Evolutionary conservation across 2,329 filamentous ascomycete genomes (phyloP), one percentile per base, ranked within the genome.

Genomic region (Cytospora piceicola): DNA sequence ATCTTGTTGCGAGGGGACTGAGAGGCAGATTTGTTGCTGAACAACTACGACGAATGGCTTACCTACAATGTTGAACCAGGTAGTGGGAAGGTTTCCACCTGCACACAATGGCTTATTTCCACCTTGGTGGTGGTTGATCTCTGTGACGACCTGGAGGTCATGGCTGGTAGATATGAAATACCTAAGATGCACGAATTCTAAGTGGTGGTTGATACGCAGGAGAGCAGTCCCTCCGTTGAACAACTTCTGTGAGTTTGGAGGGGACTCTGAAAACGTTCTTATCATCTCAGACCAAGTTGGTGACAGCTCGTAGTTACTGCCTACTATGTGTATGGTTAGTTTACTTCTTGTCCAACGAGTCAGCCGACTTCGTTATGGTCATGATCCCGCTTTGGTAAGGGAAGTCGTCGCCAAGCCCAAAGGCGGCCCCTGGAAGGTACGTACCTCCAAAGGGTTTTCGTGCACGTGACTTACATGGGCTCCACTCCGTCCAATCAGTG

Each of bases 401-500:
- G 46, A 24, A 24, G 46, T 49, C 12, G 46, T 14, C 11, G 46
- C 46, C 46, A 49, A 24, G 46, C 8, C 46, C 20, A 42, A n/a
- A 4, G 39, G 39, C 39, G 17, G 39, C 39, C 39, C 39, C 15
- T 42, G 20, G 20, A n/a, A n/a, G 46, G 46, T 24, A 49, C 46
- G 46, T 49, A 49, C 46, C 46, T 49, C 46, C 46, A 14, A 49
- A 49, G 46, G 46, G 46, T 24, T 49, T n/a, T 49, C 15, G 22
- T 20, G 46, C 29, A 58, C 66, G 58, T 67, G 60, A 52, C 34
- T 20, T 1, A 42, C 7, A 53, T 54, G 58, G 49, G 53, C 30
- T 32, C 39, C 11, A 9, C 6, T 3, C 29, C 27, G 20, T 27
- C 62, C 62, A 64, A 64, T 64, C 57, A 65, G 55, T 55, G 63